A percentile compares a stretch with the other conserved stretches of the same genome.
phyloP scores from a whole-genome alignment of 225 moss, liverwort and hornwort genomes.

The Marchantia paleacea region DNA sequence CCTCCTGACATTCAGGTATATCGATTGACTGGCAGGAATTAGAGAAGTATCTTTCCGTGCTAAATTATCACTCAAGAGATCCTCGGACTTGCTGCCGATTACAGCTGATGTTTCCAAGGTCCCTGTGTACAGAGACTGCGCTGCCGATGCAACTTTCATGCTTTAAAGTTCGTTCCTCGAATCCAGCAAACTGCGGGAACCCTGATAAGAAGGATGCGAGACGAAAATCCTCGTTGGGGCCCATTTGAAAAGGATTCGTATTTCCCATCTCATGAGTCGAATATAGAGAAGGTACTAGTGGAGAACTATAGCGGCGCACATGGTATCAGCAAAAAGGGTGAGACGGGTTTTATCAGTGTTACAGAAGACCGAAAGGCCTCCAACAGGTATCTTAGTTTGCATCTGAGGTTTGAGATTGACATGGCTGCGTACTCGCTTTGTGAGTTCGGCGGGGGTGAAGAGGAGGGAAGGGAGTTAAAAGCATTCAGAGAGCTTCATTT shows the following conservation, averaged over 20 bases:
- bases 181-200: slow-evolving; percentile 52
- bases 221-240: slow-evolving; percentile 73
- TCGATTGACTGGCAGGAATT: too few relatives aligned
- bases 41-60: too few relatives aligned
- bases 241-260: slow-evolving; percentile 48
- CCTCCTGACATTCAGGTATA: slow-evolving; percentile 80
- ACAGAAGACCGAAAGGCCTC: background rate
- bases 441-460: slow-evolving; percentile 86
- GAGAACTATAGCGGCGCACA: slow-evolving; percentile 14
- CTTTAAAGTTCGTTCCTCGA: slow-evolving; percentile 63
- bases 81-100: background rate
- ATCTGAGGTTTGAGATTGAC: slow-evolving; percentile 92
- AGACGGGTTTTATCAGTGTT: background rate
- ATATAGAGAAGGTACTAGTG: slow-evolving; percentile 29
- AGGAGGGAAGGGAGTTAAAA: slow-evolving; percentile 70
- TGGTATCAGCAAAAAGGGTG: slow-evolving; percentile 4
- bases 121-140: slow-evolving; percentile 66
- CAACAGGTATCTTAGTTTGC: slow-evolving; percentile 77
- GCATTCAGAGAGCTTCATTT: slow-evolving; percentile 72
- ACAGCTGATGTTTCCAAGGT: background rate
- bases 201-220: slow-evolving; percentile 71
- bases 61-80: background rate
- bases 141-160: slow-evolving; percentile 96
- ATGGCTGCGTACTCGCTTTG: slow-evolving; percentile 95
- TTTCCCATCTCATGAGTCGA: slow-evolving; percentile 15